A percentile compares a stretch with the other conserved stretches of the same genome.
phyloP scores from a whole-genome alignment of 305 asterid genomes.

The Striga hermonthica region DNA sequence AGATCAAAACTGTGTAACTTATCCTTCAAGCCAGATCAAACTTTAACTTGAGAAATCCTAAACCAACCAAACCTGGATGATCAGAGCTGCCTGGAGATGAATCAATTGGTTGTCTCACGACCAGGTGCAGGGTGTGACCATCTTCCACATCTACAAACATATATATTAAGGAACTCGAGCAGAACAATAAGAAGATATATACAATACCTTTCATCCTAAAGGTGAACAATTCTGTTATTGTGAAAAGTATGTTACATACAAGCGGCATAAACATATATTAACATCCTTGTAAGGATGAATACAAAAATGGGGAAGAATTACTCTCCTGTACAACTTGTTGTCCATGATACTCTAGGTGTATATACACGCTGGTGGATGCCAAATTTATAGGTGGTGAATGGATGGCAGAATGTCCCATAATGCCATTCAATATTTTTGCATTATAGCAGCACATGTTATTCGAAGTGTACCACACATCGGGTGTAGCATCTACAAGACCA shows the following conservation, averaged over 20 bases:
- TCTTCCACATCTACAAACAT: slow-evolving; percentile 78
- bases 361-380: no score
- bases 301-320: neutral
- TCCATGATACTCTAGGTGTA: no score
- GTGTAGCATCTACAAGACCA: no score
- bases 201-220: slow-evolving; percentile 23
- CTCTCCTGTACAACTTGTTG: neutral
- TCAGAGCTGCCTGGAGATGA: slow-evolving; percentile 49
- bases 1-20: slow-evolving; percentile 12
- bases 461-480: no score
- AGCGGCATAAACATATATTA: slow-evolving; percentile 10
- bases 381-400: no score
- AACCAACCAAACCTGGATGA: slow-evolving; percentile 55
- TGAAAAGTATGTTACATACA: no score
- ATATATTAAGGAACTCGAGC: slow-evolving; percentile 51
- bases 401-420: no score
- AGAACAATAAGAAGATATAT: slow-evolving; percentile 25
- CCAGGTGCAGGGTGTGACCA: slow-evolving; percentile 94
- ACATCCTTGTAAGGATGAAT: slow-evolving; percentile 16
- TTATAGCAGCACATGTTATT: no score
- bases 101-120: slow-evolving; percentile 75
- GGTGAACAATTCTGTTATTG: neutral
- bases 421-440: no score
- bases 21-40: slow-evolving; percentile 23
- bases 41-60: slow-evolving; percentile 22